Base-by-base conservation (phyloP, 2,329 filamentous ascomycete species). In the Emergomyces africanus region DNA sequence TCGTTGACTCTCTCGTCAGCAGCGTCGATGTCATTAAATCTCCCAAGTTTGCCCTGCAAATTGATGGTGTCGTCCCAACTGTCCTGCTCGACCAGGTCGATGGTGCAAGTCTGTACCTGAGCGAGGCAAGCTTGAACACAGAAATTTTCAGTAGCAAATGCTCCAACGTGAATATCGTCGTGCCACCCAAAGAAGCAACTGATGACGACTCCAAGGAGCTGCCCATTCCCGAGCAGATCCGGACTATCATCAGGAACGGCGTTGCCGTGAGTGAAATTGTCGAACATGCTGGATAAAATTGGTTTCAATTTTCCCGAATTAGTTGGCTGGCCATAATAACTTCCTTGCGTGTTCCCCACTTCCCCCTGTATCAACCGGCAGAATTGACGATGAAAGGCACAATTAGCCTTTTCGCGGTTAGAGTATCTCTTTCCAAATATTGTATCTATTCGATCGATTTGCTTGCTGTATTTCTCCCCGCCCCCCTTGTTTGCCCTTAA, bases 1-100 rank as follows among this genome's bases (percentile, higher is more conserved):
- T 97, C 57, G 82, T 97, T 58, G 92, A 97, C 67, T 89, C 85
- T 0, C 84, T 97, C 12, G 89, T 97, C 54, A 95, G 89, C 54
- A 90, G 88, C 37, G 84, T 99, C 59, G 94, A 99, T 69, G 88
- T 95, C 28, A 94, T 99, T 79, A 97, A 97, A 77, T 92, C 88
- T 54, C 83, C 88, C 66, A 95, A 94, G 73, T 96, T 99, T 71
- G 91, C 90, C 15, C 79, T 97, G n/a, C 90, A 96, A 74, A 88
- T 99, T 57, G 77, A 95, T 59, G 91, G 91, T 57, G 83, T 82
- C 2, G 82, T 96, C 15, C 94, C 94, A 1, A 96, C 92, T 1
- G 81, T 97, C 60, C 78, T 96, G 70, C 79, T 99, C 60, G 94
- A 99, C 72, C 90, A 96, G 75, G 87, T 97, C 60, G 94, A 99